Base-by-base conservation (phyloP, 108 stramenopile genomes). In the Cyclostephanos invisitatus region DNA sequence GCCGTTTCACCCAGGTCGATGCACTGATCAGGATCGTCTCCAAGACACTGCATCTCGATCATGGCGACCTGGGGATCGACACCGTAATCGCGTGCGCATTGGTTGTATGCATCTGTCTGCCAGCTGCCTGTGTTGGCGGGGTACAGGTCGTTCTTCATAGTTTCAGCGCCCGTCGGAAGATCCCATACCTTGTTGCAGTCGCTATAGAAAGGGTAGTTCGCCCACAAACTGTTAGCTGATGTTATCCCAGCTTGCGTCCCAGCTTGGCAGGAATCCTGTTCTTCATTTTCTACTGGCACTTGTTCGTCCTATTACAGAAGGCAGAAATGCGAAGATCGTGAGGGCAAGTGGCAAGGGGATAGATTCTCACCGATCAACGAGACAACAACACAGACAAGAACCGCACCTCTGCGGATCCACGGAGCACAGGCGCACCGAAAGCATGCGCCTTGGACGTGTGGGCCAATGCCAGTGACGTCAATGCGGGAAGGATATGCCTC, bases 1-100 rank as follows among this genome's bases (percentile, higher is more conserved):
- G 58, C 58, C 27, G 58, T 59, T 59, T 59, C 58, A 18, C 58
- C 58, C 1, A 59, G 32, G 15, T 59, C 58, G 11, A 35, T 18
- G 58, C 58, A 59, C 58, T 59, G 29, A 1, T 17, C 6, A 6
- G 32, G 32, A 32, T 59, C 29, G 29, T 59, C 58, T 46, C 15
- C 44, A 2, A 46, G 44, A 46, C 44, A 46, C 15, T 15, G 15
- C 44, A 17, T 15, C 3, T 46, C 44, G 44, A 46, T 46, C 12
- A 0, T 3, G 15, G 44, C 12, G 12, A 46, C 44, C 15, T 15
- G 15, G 15, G 44, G 15, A 15, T 46, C 44, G 14, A 46, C 44
- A 46, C 44, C 44, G 44, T 1, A 15, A 15, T 46, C 44, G 14
- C 44, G 44, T 46, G 44, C 44, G 15, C 44, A 46, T 3, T 46